Percentiles rank a stretch among this genome's conserved stretches.
Evolutionary conservation across 768 basidiomycete species (phyloP).

Genomic region (Podaxis sp.): DNA sequence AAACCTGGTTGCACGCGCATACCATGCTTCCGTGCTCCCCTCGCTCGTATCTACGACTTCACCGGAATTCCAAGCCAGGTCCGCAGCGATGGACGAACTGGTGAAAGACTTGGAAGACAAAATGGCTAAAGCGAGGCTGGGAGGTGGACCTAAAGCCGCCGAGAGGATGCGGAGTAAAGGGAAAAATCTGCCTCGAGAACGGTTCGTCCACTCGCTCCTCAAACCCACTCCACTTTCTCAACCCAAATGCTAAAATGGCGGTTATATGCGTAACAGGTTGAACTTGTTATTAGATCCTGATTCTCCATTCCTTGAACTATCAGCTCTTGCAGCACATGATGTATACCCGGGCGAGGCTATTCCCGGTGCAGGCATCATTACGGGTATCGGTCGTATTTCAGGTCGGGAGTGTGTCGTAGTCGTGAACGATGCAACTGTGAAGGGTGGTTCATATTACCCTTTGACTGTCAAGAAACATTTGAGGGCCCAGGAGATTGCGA

Average conservation of each 20-base stretch:
- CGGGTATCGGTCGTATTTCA: constrained; percentile 77
- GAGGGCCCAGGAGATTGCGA: constrained; percentile 92
- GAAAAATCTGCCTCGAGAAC: constrained; percentile 81
- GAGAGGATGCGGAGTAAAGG: constrained; percentile 76
- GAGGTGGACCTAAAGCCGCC: constrained; percentile 75
- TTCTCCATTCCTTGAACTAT: constrained; percentile 89
- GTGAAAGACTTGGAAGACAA: constrained; percentile 65
- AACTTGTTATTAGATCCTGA: constrained; percentile 77
- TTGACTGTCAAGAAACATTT: constrained; percentile 95
- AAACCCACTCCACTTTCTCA: neutral
- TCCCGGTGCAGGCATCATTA: constrained; percentile 89
- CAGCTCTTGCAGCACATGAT: constrained; percentile 81
- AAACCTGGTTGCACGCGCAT: constrained; percentile 28
- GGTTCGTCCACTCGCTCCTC: constrained; percentile 41
- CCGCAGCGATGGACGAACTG: constrained; percentile 68
- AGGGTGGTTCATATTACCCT: constrained; percentile 91
- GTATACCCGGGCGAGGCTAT: constrained; percentile 77
- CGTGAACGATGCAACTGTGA: constrained; percentile 93
- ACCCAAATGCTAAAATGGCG: neutral
- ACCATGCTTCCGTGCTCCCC: constrained; percentile 76
- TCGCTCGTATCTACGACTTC: constrained; percentile 67
- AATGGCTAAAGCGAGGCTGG: constrained; percentile 57
- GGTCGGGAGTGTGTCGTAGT: constrained; percentile 86
- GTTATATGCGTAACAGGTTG: constrained; percentile 44
- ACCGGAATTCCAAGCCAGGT: constrained; percentile 68